Base-by-base conservation (phyloP, 371 early-diverging fungal genomes). In the Rhizopus microsporus region DNA sequence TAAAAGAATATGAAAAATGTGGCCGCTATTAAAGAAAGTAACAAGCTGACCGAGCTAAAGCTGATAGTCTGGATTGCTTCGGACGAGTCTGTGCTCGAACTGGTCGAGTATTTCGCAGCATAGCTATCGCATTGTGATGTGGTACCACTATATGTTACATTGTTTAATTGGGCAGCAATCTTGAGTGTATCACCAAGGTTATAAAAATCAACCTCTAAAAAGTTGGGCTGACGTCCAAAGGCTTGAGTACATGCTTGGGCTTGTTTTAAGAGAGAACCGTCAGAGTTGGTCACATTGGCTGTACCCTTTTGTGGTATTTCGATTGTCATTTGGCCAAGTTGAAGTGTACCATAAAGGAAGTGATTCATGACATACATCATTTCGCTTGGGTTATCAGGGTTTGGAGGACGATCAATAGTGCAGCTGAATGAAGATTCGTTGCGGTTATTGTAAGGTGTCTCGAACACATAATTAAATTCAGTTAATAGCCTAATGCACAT, bases 171-270 rank as follows among this genome's bases (percentile, higher is more conserved):
- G 3, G 89, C 91, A 9, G 85, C 79, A 51, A 75, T 70, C 42
- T 75, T 52, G 51, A 86, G 59, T 5, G 84, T 45, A 5, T 65
- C 65, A 7, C 90, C 91, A 13, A 77, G 53, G 33, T 92, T 86
- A 60, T 87, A 92, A 67, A 85, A 92, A 71, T 92, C 92, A 4
- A 92, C 84, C 0, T 86, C 78, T 30, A 92, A 69, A 68, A 85
- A 92, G 67, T 82, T 91, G 44, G 90, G 88, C 54, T 75, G 71
- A 44, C 73, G 69, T 12, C 71, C 75, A 61, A 85, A 86, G 3
- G 75, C 73, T 4, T 62, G 23, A 17, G 54, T 60, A 47, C 85
- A 85, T 7, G 53, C 62, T 37, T 78, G 59, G 48, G 79, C 78
- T 46, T 85, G 80, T 8, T 49, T 48, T 46, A 67, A 34, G 7